Evolutionary conservation across 176 grass and related monocot species (phyloP).

Genomic region (Aegilops bicornis): DNA sequence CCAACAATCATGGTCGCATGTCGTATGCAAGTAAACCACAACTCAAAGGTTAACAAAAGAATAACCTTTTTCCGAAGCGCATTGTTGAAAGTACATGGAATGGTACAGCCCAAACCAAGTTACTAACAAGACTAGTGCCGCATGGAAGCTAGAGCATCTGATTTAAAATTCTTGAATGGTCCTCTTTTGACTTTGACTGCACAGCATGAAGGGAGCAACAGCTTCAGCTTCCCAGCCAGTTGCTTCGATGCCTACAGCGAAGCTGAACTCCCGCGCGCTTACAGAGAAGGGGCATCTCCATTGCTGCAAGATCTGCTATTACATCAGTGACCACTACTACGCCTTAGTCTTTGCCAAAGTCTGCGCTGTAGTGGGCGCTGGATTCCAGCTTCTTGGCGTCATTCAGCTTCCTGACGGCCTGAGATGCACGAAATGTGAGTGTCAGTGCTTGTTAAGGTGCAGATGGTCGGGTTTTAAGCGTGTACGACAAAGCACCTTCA

Average conservation of each 20-base stretch:
- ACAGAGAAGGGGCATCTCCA: background rate
- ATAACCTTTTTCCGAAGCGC: background rate
- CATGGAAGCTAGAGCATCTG: conserved; percentile 15
- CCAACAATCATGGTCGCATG: background rate
- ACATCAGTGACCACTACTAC: background rate
- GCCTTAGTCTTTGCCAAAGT: conserved; percentile 83
- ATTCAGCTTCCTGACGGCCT: conserved; percentile 92
- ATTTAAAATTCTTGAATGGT: conserved; percentile 22
- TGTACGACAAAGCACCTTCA: conserved; percentile 67
- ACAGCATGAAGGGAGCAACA: background rate
- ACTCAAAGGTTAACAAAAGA: background rate
- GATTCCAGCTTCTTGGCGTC: conserved; percentile 97
- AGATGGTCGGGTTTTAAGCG: background rate
- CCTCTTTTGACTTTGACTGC: conserved; percentile 3
- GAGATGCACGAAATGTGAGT: background rate
- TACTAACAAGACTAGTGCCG: conserved; percentile 4
- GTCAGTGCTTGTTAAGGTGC: background rate
- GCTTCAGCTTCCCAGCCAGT: background rate
- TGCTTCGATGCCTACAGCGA: background rate
- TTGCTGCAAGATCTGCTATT: background rate
- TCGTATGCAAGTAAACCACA: background rate
- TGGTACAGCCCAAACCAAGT: conserved; percentile 19
- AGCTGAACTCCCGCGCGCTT: conserved; percentile 7
- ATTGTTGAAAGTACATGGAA: conserved; percentile 25
- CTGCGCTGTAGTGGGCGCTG: conserved; percentile 83